phyloP scores from a whole-genome alignment of 108 stramenopile genomes.

The Cyclotella baltica region DNA sequence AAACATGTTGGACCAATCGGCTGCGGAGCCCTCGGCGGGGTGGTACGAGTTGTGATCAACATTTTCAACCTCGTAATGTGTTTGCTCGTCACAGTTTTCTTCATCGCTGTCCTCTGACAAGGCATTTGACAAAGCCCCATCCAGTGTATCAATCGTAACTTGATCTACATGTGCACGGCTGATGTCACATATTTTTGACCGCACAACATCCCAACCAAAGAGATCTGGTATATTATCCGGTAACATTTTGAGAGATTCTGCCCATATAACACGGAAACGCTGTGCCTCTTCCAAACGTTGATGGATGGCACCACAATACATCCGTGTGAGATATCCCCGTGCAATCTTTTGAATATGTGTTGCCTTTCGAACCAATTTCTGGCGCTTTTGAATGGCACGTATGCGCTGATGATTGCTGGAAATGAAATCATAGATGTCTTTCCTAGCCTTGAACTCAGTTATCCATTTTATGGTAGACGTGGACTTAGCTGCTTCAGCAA shows the following conservation, averaged over 20 bases:
- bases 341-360: slow-evolving; percentile 4
- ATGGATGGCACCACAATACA: not conserved
- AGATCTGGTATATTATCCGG: not conserved
- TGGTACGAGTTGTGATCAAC: not conserved
- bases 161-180: slow-evolving; percentile 10
- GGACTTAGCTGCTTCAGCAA: slow-evolving; percentile 17
- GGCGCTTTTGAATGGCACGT: slow-evolving; percentile 1
- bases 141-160: not conserved
- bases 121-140: slow-evolving; percentile 5
- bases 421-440: not conserved
- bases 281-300: slow-evolving; percentile 19
- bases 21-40: no score
- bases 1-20: slow-evolving; percentile 8
- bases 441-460: not conserved
- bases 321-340: slow-evolving; percentile 16
- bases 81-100: slow-evolving; percentile 13
- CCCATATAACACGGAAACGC: slow-evolving; percentile 14
- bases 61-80: not conserved
- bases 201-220: slow-evolving; percentile 2
- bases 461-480: slow-evolving; percentile 5
- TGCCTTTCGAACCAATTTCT: not conserved
- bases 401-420: slow-evolving; percentile 6
- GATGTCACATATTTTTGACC: not conserved
- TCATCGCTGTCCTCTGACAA: not conserved
- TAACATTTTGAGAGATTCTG: not conserved